Evolutionary conservation across 768 basidiomycete genomes (phyloP), one percentile per base, ranked within the genome.

Genomic region (Gymnopilus dilepis): DNA sequence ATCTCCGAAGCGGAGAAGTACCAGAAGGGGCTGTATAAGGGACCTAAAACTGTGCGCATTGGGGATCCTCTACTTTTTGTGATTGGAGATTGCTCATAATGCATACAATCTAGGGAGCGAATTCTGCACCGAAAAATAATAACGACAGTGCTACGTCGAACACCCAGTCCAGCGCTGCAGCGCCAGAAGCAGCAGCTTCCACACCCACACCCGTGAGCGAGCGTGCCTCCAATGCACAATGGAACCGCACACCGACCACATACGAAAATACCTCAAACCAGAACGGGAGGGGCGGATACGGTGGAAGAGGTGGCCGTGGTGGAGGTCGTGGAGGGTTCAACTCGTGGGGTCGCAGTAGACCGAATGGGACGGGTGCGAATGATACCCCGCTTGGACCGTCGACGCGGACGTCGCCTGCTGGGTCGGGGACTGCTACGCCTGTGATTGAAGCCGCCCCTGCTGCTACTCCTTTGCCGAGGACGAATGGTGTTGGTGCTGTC

Each of bases 1-100:
- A 87, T 97, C 43, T 87, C 84, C 62, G 95, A 97, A 75, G 95
- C 92, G 2, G 92, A 97, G 74, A 97, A 97, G 73, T 97, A 97
- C 70, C 86, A 97, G 78, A 94, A 94, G 74, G 77, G 82, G 53
- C 71, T 95, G 59, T 96, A 95, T 73, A 94, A 91, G 69, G 94
- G 92, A 8, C 83, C 86, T 0, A 92, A 90, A 78, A 81, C 75
- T n/a, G 77, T 79, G 61, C 56, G 74, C n/a, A n/a, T n/a, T n/a
- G n/a, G n/a, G n/a, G n/a, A n/a, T n/a, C n/a, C n/a, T n/a, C n/a
- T n/a, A n/a, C n/a, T n/a, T n/a, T n/a, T n/a, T n/a, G n/a, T n/a
- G n/a, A n/a, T n/a, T n/a, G n/a, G n/a, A n/a, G n/a, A n/a, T n/a
- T n/a, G n/a, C n/a, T n/a, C n/a, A n/a, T n/a, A n/a, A n/a, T n/a